Percentiles rank a stretch among this genome's conserved stretches.
phyloP scores from a whole-genome alignment of 345 rosid species.

The Bruguiera parviflora region DNA sequence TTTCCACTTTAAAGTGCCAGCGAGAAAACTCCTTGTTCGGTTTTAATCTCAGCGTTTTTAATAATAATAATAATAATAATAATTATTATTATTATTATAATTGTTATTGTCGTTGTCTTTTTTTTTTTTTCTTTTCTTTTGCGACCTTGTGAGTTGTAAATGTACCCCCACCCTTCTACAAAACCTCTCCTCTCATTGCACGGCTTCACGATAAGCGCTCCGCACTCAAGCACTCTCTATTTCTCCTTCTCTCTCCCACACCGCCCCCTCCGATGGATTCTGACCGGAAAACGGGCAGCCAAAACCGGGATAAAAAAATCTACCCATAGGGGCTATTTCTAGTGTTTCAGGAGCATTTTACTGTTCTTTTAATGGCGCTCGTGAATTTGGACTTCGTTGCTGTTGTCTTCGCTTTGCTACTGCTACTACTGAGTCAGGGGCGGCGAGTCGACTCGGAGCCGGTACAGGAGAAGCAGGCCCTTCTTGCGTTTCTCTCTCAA shows the following conservation, averaged over 20 bases:
- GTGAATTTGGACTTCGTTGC: constrained; percentile 13
- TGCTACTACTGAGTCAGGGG: constrained; percentile 12
- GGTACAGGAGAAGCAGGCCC: constrained; percentile 67
- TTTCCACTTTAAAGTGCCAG: constrained; percentile 15
- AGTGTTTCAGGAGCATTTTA: too few relatives aligned
- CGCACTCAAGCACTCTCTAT: neutral
- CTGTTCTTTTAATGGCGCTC: too few relatives aligned
- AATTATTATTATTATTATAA: neutral
- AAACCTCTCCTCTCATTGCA: neutral
- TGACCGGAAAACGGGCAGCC: constrained; percentile 32
- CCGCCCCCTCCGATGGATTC: constrained; percentile 31
- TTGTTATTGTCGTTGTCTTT: neutral
- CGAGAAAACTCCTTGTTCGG: constrained; percentile 4
- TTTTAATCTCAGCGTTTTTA: constrained; percentile 18
- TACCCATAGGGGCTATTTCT: too few relatives aligned
- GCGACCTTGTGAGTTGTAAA: constrained; percentile 12
- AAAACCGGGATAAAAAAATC: constrained; percentile 11
- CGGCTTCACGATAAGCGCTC: too few relatives aligned
- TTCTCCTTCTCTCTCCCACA: neutral
- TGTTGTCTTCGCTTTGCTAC: constrained; percentile 24
- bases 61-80: too few relatives aligned
- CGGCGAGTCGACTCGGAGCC: constrained; percentile 58
- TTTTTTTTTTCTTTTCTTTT: constrained; percentile 4
- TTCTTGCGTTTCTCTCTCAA: constrained; percentile 55
- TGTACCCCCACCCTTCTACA: neutral